Evolutionary conservation across 805 yeast genomes (phyloP).

Genomic region (Saccharomycodes ludwigii): DNA sequence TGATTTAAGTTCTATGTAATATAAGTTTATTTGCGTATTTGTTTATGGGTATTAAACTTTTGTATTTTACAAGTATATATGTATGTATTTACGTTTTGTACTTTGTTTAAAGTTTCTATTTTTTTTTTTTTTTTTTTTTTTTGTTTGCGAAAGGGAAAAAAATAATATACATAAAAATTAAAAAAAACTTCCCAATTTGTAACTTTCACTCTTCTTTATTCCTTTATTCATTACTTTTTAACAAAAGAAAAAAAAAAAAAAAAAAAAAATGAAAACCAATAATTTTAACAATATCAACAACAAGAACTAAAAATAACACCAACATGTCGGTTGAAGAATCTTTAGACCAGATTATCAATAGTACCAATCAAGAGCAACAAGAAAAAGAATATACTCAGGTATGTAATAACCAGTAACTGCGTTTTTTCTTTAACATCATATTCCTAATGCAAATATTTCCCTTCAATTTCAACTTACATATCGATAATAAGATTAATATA

Average conservation of each 20-base stretch:
- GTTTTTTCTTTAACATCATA: too few species aligned
- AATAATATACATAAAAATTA: not conserved
- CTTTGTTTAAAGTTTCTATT: not conserved
- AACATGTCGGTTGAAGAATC: conserved; percentile 13
- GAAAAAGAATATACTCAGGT: too few species aligned
- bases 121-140: not conserved
- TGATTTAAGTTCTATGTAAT: conserved; percentile 7
- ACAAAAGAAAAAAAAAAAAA: not conserved
- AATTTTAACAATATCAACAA: not conserved
- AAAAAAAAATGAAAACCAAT: not conserved
- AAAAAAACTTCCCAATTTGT: too few species aligned
- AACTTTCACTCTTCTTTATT: too few species aligned
- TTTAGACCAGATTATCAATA: conserved; percentile 11
- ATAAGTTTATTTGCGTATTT: not conserved
- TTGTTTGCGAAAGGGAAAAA: not conserved
- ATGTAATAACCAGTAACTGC: too few species aligned
- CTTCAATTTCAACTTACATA: too few species aligned
- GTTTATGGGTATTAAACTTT: not conserved
- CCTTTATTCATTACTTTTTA: too few species aligned
- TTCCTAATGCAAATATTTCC: too few species aligned
- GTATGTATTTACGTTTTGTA: not conserved
- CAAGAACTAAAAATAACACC: not conserved
- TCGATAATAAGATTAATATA: too few species aligned
- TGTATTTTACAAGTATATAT: too few species aligned
- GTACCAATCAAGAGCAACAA: too few species aligned